Base-by-base conservation (phyloP, 1,139 yeast species). In the Yamadazyma diospyri region DNA sequence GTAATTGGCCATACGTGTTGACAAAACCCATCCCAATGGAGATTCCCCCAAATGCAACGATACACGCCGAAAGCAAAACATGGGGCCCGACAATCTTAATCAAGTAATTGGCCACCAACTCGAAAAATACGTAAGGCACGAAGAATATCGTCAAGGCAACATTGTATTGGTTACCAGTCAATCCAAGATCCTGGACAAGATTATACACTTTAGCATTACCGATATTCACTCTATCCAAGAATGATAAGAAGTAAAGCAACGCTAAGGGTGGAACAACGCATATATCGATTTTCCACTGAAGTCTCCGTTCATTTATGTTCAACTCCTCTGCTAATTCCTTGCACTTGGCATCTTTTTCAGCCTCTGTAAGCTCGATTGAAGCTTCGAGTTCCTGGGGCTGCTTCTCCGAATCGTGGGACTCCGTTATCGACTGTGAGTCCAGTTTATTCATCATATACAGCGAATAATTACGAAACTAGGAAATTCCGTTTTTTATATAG, bases 161-260 rank as follows among this genome's bases (percentile, higher is more conserved):
- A 48, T 79, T 78, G 59, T 72, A 82, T 51, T 81, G 82, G 44
- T 68, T 66, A 4, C 83, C 81, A 2, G 58, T 55, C 37, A 82
- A 62, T 16, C 60, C 46, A 32, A 81, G 59, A 33, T 76, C 81
- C 5, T 50, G 54, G 17, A 69, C 59, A 58, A 82, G 60, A 8
- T 88, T 88, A 43, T 81, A 80, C 38, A 80, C 68, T 40, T 75
- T 76, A 15, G 92, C 92, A 51, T 82, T 82, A 24, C 87, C 77
- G 37, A 82, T 80, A 51, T 81, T 82, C 33, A 81, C 86, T 51
- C 88, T 65, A 51, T 81, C 89, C 50, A 81, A 61, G 45, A 81
- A 82, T 1, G 86, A 76, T 42, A 81, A 65, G 47, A 82, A 74
- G 47, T 82, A 81, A 28, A 82, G 64, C 27, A 81, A 55, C 53